Conservation (phyloP, 768 basidiomycete species). For the Trametes cinnabarina region DNA sequence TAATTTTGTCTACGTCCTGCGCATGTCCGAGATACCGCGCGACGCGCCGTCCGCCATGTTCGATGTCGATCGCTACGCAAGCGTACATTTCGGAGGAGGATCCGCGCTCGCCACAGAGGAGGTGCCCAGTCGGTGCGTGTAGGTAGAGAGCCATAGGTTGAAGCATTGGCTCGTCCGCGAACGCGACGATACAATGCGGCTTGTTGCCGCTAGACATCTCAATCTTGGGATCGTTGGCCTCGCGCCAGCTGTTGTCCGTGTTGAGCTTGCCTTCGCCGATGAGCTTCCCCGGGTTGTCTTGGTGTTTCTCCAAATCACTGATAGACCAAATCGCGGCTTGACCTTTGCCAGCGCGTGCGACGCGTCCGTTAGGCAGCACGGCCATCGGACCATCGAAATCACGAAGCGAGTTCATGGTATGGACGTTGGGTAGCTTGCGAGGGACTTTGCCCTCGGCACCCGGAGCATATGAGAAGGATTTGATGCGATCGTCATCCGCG, state of each 20-base stretch:
- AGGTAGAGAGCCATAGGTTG: conserved; percentile 20
- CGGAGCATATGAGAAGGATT: conserved; percentile 35
- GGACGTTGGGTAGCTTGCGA: conserved; percentile 23
- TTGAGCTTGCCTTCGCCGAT: conserved; percentile 7
- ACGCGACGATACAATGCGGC: background rate
- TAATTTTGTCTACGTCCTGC: conserved; percentile 31
- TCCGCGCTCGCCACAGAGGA: conserved; percentile 23
- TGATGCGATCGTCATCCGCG: conserved; percentile 36
- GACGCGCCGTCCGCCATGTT: conserved; percentile 30
- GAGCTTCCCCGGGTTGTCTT: conserved; percentile 17
- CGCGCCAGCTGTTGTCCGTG: conserved; percentile 7
- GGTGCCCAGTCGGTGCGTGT: conserved; percentile 24
- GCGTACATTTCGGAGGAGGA: conserved; percentile 1
- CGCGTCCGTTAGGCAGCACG: conserved; percentile 26
- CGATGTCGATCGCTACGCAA: conserved; percentile 31
- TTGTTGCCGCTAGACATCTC: conserved; percentile 31
- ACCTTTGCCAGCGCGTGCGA: conserved; percentile 36
- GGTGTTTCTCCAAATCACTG: conserved; percentile 33
- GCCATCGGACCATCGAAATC: conserved; percentile 31
- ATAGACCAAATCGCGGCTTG: conserved; percentile 37
- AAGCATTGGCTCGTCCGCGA: conserved; percentile 1
- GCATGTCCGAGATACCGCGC: conserved; percentile 37
- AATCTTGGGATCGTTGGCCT: conserved; percentile 21
- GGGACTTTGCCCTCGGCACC: background rate
- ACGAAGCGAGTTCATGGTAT: conserved; percentile 32